Evolutionary conservation across 2,329 filamentous ascomycete species (phyloP), one percentile per base, ranked within the genome.

Genomic region (Fusarium dlaminii): DNA sequence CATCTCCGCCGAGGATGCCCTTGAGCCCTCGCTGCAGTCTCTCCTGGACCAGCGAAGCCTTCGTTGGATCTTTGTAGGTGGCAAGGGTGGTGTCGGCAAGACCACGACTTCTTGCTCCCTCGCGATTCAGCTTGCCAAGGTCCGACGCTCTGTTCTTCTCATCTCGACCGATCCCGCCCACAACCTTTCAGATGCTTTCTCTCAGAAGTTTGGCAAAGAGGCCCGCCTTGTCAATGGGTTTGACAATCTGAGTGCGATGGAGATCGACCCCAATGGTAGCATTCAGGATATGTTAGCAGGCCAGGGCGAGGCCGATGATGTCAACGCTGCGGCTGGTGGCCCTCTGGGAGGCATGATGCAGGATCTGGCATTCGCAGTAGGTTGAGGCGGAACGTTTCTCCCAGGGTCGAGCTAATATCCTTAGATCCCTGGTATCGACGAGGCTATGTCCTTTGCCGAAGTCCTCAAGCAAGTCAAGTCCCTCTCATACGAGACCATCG

Each of bases 401-500:
- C 59, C 20, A 6, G n/a, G 22, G 8, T 10, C 13, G 11, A 39
- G 45, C 66, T 70, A 37, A 70, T 18, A 42, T 6, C 6, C 14
- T 18, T 78, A 97, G 94, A 99, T 99, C 72, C 96, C 96, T 24
- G 96, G 96, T 85, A 97, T 99, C 72, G 96, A 99, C 82, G 96
- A 99, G 85, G 96, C 96, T 83, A 99, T 99, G 96, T 98, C 95
- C 65, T 99, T 99, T 81, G 96, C 96, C 82, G 96, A 99, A 86
- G 96, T 99, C 74, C 90, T 99, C 80, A 99, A 99, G 85, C 96
- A 99, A 85, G 96, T 99, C 86, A 98, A 98, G 86, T 97, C 94
- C 45, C 93, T 98, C 81, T 97, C 95, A 56, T 99, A 99, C 89
- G 96, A 98, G 84, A 94, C 96, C 80, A 98, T 99, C 86, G 94